Evolutionary conservation across 805 yeast genomes (phyloP), one percentile per base, ranked within the genome.

Genomic region (Saccharomycopsis synnaedendra): DNA sequence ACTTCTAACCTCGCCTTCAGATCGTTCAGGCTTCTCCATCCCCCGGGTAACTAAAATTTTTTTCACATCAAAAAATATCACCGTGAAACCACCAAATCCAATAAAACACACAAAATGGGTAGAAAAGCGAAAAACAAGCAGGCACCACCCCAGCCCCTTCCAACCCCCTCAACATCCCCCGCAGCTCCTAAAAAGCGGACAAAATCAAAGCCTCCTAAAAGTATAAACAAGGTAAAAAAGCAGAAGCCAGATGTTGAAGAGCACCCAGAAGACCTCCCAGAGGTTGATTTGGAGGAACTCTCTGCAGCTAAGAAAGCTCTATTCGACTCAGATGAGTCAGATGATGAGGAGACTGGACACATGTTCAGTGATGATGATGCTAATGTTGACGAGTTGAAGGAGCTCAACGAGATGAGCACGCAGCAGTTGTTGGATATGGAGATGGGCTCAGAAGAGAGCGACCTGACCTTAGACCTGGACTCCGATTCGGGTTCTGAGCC

Each of bases 81-180:
- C 19, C 19, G 19, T 19, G 2, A 19, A 19, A 19, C 19, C 19
- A 19, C 19, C 19, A 19, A 19, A 19, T 19, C 19, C 19, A 19
- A 19, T 19, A 9, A 3, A 41, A 32, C 27, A 5, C 30, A 8
- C 19, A 48, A 39, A 46, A 86, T 89, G 95, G 97, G 97, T 64
- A 67, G 69, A 76, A 82, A 85, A 71, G 85, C 86, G 50, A 87
- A 83, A 66, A 83, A 86, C 59, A 90, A 86, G 72, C 97, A 90
- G 69, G 93, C 87, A 42, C 85, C 76, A 50, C 97, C 97, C 56
- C 96, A 96, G 35, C 62, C 88, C 4, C 70, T 81, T 19, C 19
- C 19, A 19, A 19, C 19, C 19, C 19, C 19, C 19, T 19, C 19
- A 19, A 19, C 19, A 19, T 19, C 19, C 2, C 19, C 19, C 2